Percentiles rank a stretch among this genome's conserved stretches.
Evolutionary conservation across 2,329 filamentous ascomycete genomes (phyloP).

Genomic region (Calonectria pteridis): DNA sequence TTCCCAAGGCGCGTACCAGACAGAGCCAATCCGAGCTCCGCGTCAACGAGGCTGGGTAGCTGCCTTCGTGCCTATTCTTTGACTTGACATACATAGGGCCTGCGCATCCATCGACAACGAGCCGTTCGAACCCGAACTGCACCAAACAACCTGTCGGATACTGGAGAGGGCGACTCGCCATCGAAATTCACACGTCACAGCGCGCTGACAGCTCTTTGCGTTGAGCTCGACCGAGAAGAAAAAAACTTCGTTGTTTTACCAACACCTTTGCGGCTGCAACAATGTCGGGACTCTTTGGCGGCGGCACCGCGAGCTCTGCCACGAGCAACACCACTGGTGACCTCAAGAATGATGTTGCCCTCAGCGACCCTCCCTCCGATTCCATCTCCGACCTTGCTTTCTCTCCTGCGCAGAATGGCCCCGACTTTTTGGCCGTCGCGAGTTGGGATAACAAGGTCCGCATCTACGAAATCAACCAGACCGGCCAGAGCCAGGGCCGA

Average conservation of each 20-base stretch:
- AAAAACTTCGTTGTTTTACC: constrained; percentile 12
- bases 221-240: constrained; percentile 11
- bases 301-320: constrained; percentile 64
- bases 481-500: constrained; percentile 85
- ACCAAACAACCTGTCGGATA: background rate
- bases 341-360: constrained; percentile 86
- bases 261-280: constrained; percentile 20
- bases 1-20: constrained; percentile 25
- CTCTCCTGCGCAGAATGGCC: constrained; percentile 69
- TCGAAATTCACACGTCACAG: background rate
- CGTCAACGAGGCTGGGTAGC: constrained; percentile 42
- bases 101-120: constrained; percentile 30
- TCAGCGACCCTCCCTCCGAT: constrained; percentile 85
- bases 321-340: constrained; percentile 85
- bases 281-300: constrained; percentile 73
- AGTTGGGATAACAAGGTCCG: constrained; percentile 99
- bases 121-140: background rate
- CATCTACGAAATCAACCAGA: constrained; percentile 89
- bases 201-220: background rate
- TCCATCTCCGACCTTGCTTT: constrained; percentile 91
- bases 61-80: constrained; percentile 46
- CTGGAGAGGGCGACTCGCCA: background rate
- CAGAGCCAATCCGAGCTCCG: constrained; percentile 44
- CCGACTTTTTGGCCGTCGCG: constrained; percentile 86
- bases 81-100: constrained; percentile 38